Evolutionary conservation across 2,329 filamentous ascomycete species (phyloP).

Genomic region (Dactylellina cionopaga): DNA sequence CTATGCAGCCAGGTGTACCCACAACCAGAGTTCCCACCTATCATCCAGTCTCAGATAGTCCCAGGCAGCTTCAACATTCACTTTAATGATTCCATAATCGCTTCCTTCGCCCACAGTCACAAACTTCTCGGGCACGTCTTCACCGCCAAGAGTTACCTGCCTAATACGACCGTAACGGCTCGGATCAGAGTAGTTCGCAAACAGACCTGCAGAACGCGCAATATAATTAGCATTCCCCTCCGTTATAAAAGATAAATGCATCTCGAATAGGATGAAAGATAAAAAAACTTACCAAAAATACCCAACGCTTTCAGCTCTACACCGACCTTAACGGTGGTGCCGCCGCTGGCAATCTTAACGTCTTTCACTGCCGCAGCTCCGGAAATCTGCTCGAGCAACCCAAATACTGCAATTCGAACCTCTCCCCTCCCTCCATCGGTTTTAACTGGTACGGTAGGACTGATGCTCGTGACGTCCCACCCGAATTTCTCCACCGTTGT

Average conservation of each 20-base stretch:
- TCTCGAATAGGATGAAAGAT: background rate
- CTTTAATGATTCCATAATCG: constrained; percentile 15
- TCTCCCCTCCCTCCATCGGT: constrained; percentile 11
- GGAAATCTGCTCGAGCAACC: constrained; percentile 43
- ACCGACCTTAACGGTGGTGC: constrained; percentile 41
- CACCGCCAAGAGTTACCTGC: constrained; percentile 43
- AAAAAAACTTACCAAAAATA: constrained; percentile 32
- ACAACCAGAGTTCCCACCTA: constrained; percentile 33
- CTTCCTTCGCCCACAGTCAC: constrained; percentile 19
- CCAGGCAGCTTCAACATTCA: constrained; percentile 36
- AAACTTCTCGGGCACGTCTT: constrained; percentile 45
- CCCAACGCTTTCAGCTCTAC: constrained; percentile 48
- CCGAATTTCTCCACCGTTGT: constrained; percentile 24
- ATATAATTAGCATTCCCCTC: background rate
- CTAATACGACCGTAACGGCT: constrained; percentile 36
- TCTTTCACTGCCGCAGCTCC: constrained; percentile 28
- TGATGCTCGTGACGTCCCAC: constrained; percentile 27
- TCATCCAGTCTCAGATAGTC: constrained; percentile 33
- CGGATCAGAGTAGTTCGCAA: constrained; percentile 22
- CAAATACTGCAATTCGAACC: constrained; percentile 31
- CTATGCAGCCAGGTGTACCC: constrained; percentile 44
- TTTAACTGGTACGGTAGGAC: constrained; percentile 29
- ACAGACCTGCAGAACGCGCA: constrained; percentile 42
- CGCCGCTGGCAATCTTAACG: constrained; percentile 18
- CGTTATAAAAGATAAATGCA: background rate